Conservation (phyloP, 768 basidiomycete species). For the Psilocybe cubensis region DNA sequence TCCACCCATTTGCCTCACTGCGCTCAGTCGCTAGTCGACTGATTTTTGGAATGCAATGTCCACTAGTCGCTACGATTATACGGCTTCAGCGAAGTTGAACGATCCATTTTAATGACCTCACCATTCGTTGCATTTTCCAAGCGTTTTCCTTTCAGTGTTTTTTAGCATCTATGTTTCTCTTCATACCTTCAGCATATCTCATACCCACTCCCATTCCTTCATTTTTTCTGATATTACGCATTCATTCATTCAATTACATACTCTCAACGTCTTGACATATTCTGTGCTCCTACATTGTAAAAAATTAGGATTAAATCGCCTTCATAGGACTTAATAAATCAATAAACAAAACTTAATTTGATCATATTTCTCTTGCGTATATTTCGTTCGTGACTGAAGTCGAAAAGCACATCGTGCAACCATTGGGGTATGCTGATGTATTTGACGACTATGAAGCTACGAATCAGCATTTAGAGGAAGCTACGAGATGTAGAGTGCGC, state of each 20-base stretch:
- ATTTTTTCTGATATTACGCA: not conserved
- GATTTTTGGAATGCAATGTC: not conserved
- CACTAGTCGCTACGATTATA: not conserved
- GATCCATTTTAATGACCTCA: not conserved
- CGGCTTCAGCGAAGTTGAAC: not conserved
- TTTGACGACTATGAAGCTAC: too few relatives aligned
- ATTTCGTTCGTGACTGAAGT: not conserved
- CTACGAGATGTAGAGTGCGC: too few relatives aligned
- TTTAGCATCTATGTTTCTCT: not conserved
- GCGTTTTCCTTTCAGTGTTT: not conserved
- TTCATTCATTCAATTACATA: not conserved
- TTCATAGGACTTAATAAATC: constrained; percentile 10
- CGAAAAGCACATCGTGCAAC: not conserved
- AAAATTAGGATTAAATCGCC: constrained; percentile 3
- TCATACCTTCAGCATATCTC: not conserved
- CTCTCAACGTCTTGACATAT: not conserved
- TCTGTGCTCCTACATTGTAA: constrained; percentile 12
- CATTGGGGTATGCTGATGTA: too few relatives aligned
- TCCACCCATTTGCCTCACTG: not conserved
- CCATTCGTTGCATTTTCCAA: not conserved
- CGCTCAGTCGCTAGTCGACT: not conserved
- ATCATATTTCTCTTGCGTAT: not conserved
- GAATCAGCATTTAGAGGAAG: too few relatives aligned
- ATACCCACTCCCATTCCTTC: constrained; percentile 3
- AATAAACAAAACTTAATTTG: not conserved